Evolutionary conservation across 73 alveolate species (phyloP).

Genomic region (Paramecium bursaria): DNA sequence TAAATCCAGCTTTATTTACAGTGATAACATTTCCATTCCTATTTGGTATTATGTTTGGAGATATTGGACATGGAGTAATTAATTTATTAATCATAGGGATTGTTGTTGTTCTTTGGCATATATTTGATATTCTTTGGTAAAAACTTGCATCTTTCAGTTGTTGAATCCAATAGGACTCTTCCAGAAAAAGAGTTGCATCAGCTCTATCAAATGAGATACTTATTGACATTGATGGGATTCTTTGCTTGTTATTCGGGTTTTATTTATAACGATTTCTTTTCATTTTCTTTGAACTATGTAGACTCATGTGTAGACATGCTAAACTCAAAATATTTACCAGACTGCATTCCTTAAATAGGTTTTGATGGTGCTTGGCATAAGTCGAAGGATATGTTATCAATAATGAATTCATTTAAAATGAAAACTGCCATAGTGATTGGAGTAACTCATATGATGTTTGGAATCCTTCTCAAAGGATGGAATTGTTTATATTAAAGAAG

Average conservation of each 20-base stretch:
- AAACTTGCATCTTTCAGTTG: not conserved
- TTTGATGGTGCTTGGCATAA: constrained; percentile 96
- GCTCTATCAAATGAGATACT: constrained; percentile 73
- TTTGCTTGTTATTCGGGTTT: constrained; percentile 83
- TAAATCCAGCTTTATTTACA: constrained; percentile 95
- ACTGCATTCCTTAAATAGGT: constrained; percentile 89
- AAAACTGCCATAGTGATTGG: constrained; percentile 97
- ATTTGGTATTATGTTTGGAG: constrained; percentile 99
- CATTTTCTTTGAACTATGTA: constrained; percentile 81
- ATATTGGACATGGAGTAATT: constrained; percentile 96
- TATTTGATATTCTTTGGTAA: constrained; percentile 55
- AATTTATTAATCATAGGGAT: constrained; percentile 19
- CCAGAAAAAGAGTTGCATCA: constrained; percentile 44
- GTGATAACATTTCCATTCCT: constrained; percentile 95
- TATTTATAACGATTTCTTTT: constrained; percentile 83
- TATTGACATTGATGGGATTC: constrained; percentile 78
- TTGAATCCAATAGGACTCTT: constrained; percentile 67
- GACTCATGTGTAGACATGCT: constrained; percentile 77
- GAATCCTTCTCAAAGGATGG: constrained; percentile 91
- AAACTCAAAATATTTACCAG: constrained; percentile 23
- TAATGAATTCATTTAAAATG: constrained; percentile 95
- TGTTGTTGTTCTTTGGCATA: constrained; percentile 76
- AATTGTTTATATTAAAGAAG: constrained; percentile 89
- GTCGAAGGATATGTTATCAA: constrained; percentile 84
- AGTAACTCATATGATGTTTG: constrained; percentile 95